Evolutionary conservation across 768 basidiomycete genomes (phyloP).

Genomic region (Xerocomellus intermedius): DNA sequence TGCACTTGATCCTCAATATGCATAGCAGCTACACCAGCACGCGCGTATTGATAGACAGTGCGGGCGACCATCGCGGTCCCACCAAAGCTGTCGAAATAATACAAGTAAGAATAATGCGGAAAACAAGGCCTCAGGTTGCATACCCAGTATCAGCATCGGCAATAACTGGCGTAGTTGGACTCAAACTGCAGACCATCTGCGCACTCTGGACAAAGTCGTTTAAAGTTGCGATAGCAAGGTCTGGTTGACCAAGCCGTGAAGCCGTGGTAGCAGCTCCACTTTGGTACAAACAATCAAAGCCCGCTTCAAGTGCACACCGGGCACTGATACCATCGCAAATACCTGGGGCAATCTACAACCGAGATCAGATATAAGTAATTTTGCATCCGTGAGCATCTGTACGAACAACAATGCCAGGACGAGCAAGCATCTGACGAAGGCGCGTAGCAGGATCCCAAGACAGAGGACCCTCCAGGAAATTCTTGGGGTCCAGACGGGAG

Average conservation of each 20-base stretch:
- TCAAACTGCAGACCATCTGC: constrained; percentile 66
- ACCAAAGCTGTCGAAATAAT: constrained; percentile 46
- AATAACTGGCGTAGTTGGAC: constrained; percentile 67
- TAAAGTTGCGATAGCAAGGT: constrained; percentile 73
- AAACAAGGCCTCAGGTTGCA: background rate
- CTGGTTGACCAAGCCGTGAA: constrained; percentile 74
- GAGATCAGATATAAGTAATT: background rate
- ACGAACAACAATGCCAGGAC: constrained; percentile 75
- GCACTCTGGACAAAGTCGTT: constrained; percentile 75
- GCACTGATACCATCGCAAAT: constrained; percentile 81
- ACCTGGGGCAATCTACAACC: constrained; percentile 63
- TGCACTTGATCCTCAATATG: constrained; percentile 85
- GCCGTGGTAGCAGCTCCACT: constrained; percentile 82
- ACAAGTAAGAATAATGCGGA: constrained; percentile 6
- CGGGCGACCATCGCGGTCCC: constrained; percentile 75
- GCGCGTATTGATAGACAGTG: constrained; percentile 68
- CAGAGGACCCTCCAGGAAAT: constrained; percentile 66
- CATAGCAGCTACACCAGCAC: constrained; percentile 68
- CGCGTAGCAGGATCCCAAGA: constrained; percentile 69
- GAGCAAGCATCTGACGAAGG: constrained; percentile 64
- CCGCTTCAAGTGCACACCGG: constrained; percentile 75
- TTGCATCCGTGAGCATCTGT: background rate
- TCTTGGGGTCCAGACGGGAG: constrained; percentile 63
- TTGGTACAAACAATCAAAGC: constrained; percentile 76
- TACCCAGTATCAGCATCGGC: constrained; percentile 81